Percentiles rank a stretch among this genome's conserved stretches.
Evolutionary conservation across 805 yeast genomes (phyloP).

Genomic region (Candida chilensis): DNA sequence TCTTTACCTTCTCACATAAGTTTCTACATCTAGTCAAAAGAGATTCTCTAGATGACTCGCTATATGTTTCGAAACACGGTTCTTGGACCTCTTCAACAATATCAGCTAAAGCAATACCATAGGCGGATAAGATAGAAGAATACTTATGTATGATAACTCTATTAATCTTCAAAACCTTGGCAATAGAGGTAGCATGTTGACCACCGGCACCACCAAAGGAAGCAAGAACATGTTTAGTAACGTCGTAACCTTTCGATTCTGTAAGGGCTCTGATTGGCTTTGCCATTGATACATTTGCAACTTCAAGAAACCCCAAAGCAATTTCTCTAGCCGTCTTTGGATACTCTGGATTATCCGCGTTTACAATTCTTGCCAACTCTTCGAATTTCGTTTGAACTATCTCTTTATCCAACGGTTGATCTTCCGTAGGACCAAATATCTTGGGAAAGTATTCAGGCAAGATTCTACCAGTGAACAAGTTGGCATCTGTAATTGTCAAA

Average conservation of each 20-base stretch:
- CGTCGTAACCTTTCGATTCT: slow-evolving; percentile 72
- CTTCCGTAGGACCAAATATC: slow-evolving; percentile 75
- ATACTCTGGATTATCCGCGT: slow-evolving; percentile 33
- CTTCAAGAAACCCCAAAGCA: slow-evolving; percentile 73
- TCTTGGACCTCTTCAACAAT: slow-evolving; percentile 74
- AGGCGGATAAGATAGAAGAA: slow-evolving; percentile 79
- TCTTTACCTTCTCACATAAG: background rate
- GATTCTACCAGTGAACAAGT: slow-evolving; percentile 61
- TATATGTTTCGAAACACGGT: too few species aligned
- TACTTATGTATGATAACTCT: slow-evolving; percentile 70
- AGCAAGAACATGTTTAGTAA: slow-evolving; percentile 61
- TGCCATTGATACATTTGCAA: slow-evolving; percentile 88
- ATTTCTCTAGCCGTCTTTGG: slow-evolving; percentile 48
- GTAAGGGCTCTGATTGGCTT: slow-evolving; percentile 80
- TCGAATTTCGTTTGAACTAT: slow-evolving; percentile 40
- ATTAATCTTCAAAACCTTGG: slow-evolving; percentile 57
- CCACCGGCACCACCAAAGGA: slow-evolving; percentile 95
- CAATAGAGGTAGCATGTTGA: slow-evolving; percentile 77
- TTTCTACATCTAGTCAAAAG: background rate
- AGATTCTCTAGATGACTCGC: slow-evolving; percentile 4
- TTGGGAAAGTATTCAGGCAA: slow-evolving; percentile 70
- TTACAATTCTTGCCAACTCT: slow-evolving; percentile 47
- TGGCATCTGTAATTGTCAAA: slow-evolving; percentile 80
- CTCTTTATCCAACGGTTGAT: slow-evolving; percentile 56
- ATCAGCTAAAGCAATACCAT: slow-evolving; percentile 83